phyloP scores from a whole-genome alignment of 2,329 filamentous ascomycete genomes.

The Fusarium clavum region DNA sequence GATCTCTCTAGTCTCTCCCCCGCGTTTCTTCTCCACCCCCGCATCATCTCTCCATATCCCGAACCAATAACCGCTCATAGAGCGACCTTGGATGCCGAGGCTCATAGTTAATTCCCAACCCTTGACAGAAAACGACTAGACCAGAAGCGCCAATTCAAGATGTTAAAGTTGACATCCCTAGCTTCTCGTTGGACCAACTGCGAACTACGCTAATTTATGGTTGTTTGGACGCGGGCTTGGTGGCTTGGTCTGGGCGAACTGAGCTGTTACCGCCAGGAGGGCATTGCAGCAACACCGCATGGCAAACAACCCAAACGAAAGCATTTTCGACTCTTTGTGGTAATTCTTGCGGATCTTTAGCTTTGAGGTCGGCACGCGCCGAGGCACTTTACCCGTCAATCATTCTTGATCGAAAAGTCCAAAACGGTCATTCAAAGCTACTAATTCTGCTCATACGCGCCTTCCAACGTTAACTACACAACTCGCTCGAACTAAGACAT shows the following conservation, averaged over 20 bases:
- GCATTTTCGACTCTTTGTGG: slow-evolving; percentile 16
- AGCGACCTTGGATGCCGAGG: slow-evolving; percentile 36
- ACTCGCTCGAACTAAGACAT: neutral
- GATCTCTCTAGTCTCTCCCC: slow-evolving; percentile 15
- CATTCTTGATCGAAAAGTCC: neutral
- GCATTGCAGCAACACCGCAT: slow-evolving; percentile 15
- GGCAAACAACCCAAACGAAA: slow-evolving; percentile 7
- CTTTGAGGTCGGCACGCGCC: slow-evolving; percentile 15
- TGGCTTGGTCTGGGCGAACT: slow-evolving; percentile 11
- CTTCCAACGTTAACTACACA: neutral
- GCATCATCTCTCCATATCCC: slow-evolving; percentile 21
- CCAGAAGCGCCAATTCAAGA: neutral
- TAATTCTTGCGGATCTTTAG: slow-evolving; percentile 18
- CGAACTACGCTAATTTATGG: slow-evolving; percentile 32
- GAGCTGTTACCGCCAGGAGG: slow-evolving; percentile 8
- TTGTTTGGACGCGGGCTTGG: slow-evolving; percentile 23
- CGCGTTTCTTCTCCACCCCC: slow-evolving; percentile 34
- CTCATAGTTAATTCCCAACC: slow-evolving; percentile 12
- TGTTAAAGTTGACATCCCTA: neutral
- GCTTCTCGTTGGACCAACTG: slow-evolving; percentile 14
- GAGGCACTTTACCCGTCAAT: neutral
- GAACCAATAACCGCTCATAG: slow-evolving; percentile 28
- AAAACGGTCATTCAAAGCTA: slow-evolving; percentile 13
- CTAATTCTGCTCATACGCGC: slow-evolving; percentile 4
- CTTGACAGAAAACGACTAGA: neutral